These are phyloP conservation scores for Boletus albobrunnescens DNA, from an alignment of 1,284 basidiomycete genomes.

Conservation along the genomic window DNA sequence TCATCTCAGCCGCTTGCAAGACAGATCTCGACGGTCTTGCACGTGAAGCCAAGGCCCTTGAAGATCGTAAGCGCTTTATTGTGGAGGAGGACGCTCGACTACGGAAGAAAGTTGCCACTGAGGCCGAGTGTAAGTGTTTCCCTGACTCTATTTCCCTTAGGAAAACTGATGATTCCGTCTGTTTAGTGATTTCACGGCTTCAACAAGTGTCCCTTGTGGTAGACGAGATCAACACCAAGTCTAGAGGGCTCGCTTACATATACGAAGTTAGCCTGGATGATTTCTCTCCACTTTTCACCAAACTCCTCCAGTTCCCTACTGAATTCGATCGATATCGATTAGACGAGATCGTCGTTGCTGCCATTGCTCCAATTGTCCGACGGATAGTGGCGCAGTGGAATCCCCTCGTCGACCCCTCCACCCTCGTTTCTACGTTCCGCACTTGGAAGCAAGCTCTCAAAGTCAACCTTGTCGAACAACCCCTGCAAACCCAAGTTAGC, in stretches of 20 bases:
- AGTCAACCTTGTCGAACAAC: constrained; percentile 45
- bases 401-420: constrained; percentile 64
- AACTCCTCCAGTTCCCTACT: constrained; percentile 65
- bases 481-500: constrained; percentile 47
- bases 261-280: constrained; percentile 69
- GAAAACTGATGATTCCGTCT: constrained; percentile 15
- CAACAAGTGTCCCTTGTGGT: constrained; percentile 73
- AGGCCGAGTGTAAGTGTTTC: constrained; percentile 62
- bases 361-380: constrained; percentile 77
- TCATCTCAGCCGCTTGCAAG: constrained; percentile 81
- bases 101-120: constrained; percentile 63
- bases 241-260: constrained; percentile 56
- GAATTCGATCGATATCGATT: constrained; percentile 81
- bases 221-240: constrained; percentile 61
- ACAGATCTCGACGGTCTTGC: constrained; percentile 84
- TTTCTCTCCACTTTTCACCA: constrained; percentile 69
- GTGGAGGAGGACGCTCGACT: constrained; percentile 68
- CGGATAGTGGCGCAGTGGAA: constrained; percentile 67
- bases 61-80: constrained; percentile 75
- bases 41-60: constrained; percentile 80
- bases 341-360: constrained; percentile 91
- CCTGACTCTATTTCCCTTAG: background rate
- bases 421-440: constrained; percentile 61
- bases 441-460: constrained; percentile 68
- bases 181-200: constrained; percentile 68